These are phyloP conservation scores for Oryza brachyantha DNA, from an alignment of 176 grass and related monocot genomes.

Conservation along the genomic window DNA sequence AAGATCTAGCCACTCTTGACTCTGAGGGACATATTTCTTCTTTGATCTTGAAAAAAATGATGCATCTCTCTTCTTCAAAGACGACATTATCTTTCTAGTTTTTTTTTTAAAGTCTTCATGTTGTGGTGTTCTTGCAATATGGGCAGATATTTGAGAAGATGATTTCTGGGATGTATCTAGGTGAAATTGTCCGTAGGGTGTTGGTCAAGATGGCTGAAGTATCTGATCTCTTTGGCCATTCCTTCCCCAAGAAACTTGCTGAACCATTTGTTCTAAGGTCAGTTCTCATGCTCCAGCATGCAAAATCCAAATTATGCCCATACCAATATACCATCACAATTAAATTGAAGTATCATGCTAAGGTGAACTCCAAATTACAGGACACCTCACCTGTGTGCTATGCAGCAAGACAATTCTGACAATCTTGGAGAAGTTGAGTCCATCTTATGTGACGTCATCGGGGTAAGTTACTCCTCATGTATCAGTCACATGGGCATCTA, in stretches of 20 bases:
- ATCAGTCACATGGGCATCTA: background rate
- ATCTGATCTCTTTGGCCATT: conserved; percentile 46
- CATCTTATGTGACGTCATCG: conserved; percentile 29
- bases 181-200: conserved; percentile 55
- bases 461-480: conserved; percentile 18
- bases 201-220: conserved; percentile 45
- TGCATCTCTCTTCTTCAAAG: no score
- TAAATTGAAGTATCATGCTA: background rate
- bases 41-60: background rate
- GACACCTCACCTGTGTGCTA: conserved; percentile 33
- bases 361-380: conserved; percentile 1
- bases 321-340: background rate
- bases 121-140: background rate
- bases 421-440: conserved; percentile 24
- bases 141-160: conserved; percentile 72
- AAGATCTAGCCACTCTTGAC: background rate
- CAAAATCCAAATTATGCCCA: background rate
- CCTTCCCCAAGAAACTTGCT: conserved; percentile 40
- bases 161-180: conserved; percentile 78
- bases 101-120: background rate
- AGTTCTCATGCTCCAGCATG: background rate
- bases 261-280: conserved; percentile 58
- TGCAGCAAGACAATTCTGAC: conserved; percentile 37
- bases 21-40: background rate
- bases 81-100: background rate